phyloP scores from a whole-genome alignment of 129 eudicot species.

The Rutidosis leptorrhynchoides region DNA sequence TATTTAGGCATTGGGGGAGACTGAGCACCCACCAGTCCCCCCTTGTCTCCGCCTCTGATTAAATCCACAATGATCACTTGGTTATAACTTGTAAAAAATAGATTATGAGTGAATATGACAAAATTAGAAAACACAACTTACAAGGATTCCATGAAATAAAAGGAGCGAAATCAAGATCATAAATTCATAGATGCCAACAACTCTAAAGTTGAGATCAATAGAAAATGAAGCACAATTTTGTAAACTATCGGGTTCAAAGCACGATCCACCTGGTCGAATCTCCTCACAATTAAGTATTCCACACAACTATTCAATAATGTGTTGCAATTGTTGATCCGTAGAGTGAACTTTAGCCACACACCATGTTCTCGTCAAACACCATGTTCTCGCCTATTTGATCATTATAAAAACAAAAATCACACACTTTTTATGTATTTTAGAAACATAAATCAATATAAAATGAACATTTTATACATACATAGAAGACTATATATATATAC shows the following conservation, averaged over 20 bases:
- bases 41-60: too few relatives aligned
- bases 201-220: constrained; percentile 15
- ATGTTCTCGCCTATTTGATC: constrained; percentile 4
- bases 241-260: background rate
- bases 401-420: background rate
- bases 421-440: background rate
- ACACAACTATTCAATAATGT: background rate
- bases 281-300: background rate
- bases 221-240: constrained; percentile 14
- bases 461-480: background rate
- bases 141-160: constrained; percentile 3
- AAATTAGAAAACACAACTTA: constrained; percentile 8
- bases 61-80: background rate
- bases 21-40: too few relatives aligned
- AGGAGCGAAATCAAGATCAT: constrained; percentile 12
- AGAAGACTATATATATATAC: too few relatives aligned
- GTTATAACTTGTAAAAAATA: too few relatives aligned
- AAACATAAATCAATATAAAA: too few relatives aligned
- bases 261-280: constrained; percentile 11
- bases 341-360: constrained; percentile 14
- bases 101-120: background rate
- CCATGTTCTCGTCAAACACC: too few relatives aligned
- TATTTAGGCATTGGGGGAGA: too few relatives aligned
- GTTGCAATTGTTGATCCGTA: background rate
- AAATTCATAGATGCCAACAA: constrained; percentile 1